Evolutionary conservation across 768 basidiomycete genomes (phyloP), one percentile per base, ranked within the genome.

Genomic region (Lentinus tigrinus): DNA sequence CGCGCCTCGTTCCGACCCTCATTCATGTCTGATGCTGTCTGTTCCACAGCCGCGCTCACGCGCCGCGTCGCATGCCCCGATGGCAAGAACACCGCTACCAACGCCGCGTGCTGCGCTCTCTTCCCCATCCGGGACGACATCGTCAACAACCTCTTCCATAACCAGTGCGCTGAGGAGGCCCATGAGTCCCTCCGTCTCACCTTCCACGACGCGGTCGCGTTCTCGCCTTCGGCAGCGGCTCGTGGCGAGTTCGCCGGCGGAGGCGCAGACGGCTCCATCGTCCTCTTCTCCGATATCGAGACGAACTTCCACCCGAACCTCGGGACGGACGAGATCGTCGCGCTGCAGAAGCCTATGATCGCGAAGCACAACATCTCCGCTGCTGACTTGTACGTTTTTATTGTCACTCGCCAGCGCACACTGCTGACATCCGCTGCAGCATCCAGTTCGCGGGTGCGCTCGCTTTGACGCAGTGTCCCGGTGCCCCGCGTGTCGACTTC

Each of bases 261-360:
- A 38, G 68, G 68, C 38, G 68, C 68, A 31, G 68, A 69, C 51
- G 62, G 74, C 48, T 62, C 60, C 21, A 65, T 66, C 55, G 47
- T 69, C 39, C 46, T 65, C 21, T 67, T 68, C 65, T 52, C 60
- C 16, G 56, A 50, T 34, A 52, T 62, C 13, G 68, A 69, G 63
- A 57, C 65, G 9, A 58, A 57, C 47, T 69, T 69, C 62, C 39
- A 24, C 3, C 67, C 68, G 4, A 69, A 69, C 62, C 51, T 56
- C 38, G 68, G 68, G 23, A 68, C 68, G 44, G 62, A 60, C 52
- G 68, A 69, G 37, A 62, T 44, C 42, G 65, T 69, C 24, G 62
- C 64, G 38, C 54, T 54, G 47, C 56, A 65, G 39, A 58, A 53
- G 21, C 68, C 63, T 0, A 64, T 66, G 60, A 57, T 68, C 24